These are phyloP conservation scores for Leccinum subspadiceum DNA, from an alignment of 1,284 basidiomycete genomes.

Conservation along the genomic window DNA sequence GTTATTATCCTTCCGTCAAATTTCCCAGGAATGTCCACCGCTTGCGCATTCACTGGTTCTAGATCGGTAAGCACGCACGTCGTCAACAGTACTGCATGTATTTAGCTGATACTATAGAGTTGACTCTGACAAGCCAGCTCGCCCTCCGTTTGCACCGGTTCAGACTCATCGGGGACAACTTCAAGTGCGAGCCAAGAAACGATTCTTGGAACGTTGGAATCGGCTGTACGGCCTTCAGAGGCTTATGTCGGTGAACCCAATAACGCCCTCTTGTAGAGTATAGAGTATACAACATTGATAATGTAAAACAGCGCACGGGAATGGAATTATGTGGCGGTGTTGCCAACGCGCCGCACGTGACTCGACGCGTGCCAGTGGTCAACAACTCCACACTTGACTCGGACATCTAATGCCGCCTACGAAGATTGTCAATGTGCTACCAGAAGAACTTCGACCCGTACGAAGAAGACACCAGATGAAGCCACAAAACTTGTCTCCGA, in stretches of 20 bases:
- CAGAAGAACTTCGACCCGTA: too few relatives aligned
- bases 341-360: conserved; percentile 8
- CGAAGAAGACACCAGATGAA: too few relatives aligned
- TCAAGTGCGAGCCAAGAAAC: conserved; percentile 10
- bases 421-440: too few relatives aligned
- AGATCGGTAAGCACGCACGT: background rate
- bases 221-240: conserved; percentile 16
- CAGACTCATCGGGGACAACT: conserved; percentile 13
- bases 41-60: conserved; percentile 9
- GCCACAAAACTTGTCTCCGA: too few relatives aligned
- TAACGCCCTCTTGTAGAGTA: conserved; percentile 8
- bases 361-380: too few relatives aligned
- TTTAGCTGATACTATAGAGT: conserved; percentile 1
- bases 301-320: too few relatives aligned
- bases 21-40: conserved; percentile 15
- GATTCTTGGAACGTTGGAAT: conserved; percentile 15
- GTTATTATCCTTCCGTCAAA: conserved; percentile 17
- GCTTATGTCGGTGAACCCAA: conserved; percentile 21
- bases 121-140: conserved; percentile 9
- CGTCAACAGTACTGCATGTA: too few relatives aligned
- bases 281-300: background rate
- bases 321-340: background rate
- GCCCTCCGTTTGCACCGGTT: conserved; percentile 12
- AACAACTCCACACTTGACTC: too few relatives aligned
- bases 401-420: too few relatives aligned